Base-by-base conservation (phyloP, 768 basidiomycete species). In the Strobilomyces confusus region DNA sequence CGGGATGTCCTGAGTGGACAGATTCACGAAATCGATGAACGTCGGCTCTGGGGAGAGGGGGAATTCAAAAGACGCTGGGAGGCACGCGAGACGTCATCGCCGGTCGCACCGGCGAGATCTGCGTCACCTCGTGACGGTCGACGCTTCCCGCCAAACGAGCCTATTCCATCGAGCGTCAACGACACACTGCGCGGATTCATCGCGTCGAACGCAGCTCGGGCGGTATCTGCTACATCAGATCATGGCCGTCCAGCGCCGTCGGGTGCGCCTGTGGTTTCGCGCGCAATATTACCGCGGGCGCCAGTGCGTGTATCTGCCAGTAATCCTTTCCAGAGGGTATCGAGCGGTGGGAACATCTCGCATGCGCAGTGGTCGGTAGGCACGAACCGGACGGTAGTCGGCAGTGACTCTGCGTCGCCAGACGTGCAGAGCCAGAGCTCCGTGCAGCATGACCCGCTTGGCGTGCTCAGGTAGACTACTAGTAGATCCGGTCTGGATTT, bases 1-100 rank as follows among this genome's bases (percentile, higher is more conserved):
- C 77, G 87, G 57, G 90, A 92, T 58, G 75, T 90, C 15, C 72
- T 93, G 37, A 75, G 79, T 55, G 80, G 82, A 33, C 75, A 75
- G 50, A 69, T 74, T 11, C 69, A 69, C 26, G 73, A 77, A 23
- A 65, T 92, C 41, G 89, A 92, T 20, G 83, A 86, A 38, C 82
- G 82, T 25, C 77, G 85, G 44, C 71, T 92, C 38, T 71, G 83
- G 51, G 79, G 83, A 32, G 84, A 83, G 55, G 75, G 72, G 49
- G 78, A 78, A 41, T 65, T 71, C 48, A 62, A 61, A 41, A 75
- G 71, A 61, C 74, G 74, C 61, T 67, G 69, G 60, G 72, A 63
- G 36, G 50, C 48, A 49, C 65, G 64, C 22, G 64, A 60, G 49
- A 58, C 59, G 48, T 65, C 58, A 17, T 62, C 60, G 25, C 59